Evolutionary conservation across 768 basidiomycete species (phyloP).

Genomic region (Cystobasidium ongulense): DNA sequence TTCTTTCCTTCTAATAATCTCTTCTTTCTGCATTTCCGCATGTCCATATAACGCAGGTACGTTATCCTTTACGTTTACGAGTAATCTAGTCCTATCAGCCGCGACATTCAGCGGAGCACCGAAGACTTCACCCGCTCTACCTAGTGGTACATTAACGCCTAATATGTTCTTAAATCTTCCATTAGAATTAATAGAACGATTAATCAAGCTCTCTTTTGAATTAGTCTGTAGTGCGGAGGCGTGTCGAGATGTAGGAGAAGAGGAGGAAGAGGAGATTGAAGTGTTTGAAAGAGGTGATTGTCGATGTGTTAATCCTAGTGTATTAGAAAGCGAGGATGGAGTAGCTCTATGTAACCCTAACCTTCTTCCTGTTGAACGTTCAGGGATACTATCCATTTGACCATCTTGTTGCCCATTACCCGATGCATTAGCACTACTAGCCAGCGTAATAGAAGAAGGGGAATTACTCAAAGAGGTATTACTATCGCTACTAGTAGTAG

Average conservation of each 20-base stretch:
- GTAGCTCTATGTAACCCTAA: neutral
- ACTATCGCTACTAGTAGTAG: too few species aligned
- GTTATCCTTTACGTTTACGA: neutral
- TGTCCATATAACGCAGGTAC: neutral
- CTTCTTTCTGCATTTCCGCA: neutral
- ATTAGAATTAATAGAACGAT: neutral
- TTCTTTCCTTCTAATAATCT: neutral
- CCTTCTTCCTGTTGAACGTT: neutral
- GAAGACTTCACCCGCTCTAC: conserved; percentile 28
- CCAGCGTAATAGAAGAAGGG: neutral
- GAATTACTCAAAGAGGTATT: neutral
- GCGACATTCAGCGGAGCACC: conserved; percentile 21
- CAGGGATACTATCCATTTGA: neutral
- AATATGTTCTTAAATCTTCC: neutral
- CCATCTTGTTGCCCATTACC: neutral
- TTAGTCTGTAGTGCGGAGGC: too few species aligned
- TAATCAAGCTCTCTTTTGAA: neutral
- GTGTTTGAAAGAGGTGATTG: neutral
- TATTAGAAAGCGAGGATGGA: neutral
- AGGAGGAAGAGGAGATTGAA: neutral
- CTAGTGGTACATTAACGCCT: neutral
- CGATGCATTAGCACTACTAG: neutral
- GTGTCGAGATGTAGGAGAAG: neutral
- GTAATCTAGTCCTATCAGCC: conserved; percentile 16
- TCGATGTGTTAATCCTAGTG: neutral